A percentile compares a stretch with the other conserved stretches of the same genome.
Conservation (phyloP, 2,329 filamentous ascomycete species). For the Talaromyces sp. region DNA sequence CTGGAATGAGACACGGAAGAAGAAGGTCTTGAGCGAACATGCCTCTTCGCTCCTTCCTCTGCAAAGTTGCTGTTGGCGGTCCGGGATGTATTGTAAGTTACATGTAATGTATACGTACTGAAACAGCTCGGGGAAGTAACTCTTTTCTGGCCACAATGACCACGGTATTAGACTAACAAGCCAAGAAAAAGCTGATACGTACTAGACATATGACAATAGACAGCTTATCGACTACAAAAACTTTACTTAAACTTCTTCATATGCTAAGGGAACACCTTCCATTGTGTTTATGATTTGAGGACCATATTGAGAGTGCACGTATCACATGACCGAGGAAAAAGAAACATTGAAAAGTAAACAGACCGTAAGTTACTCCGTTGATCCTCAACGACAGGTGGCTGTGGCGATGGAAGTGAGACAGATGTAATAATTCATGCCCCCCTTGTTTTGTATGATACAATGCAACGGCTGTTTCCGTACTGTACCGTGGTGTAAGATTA, state of each 20-base stretch:
- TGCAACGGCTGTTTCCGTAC: background rate
- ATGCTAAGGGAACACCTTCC: background rate
- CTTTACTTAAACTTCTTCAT: background rate
- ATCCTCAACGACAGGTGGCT: background rate
- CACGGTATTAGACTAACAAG: background rate
- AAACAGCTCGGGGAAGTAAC: background rate
- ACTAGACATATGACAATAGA: too few relatives aligned
- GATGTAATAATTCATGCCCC: background rate
- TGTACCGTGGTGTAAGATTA: background rate
- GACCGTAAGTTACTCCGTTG: background rate
- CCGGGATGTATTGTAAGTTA: background rate
- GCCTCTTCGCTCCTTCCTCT: slow-evolving; percentile 4
- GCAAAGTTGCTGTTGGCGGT: background rate
- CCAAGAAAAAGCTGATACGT: background rate
- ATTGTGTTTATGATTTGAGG: background rate
- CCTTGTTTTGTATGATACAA: slow-evolving; percentile 3
- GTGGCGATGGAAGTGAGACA: slow-evolving; percentile 8
- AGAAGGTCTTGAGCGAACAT: slow-evolving; percentile 1
- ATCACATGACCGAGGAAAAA: background rate
- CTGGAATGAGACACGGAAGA: slow-evolving; percentile 8
- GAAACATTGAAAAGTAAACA: background rate
- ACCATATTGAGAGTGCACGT: background rate
- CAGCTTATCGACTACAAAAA: too few relatives aligned
- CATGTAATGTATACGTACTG: background rate
- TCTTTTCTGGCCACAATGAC: background rate